A percentile compares a stretch with the other conserved stretches of the same genome.
These are phyloP conservation scores for Isabelozyma heimii DNA, from an alignment of 805 yeast species.

Conservation along the genomic window DNA sequence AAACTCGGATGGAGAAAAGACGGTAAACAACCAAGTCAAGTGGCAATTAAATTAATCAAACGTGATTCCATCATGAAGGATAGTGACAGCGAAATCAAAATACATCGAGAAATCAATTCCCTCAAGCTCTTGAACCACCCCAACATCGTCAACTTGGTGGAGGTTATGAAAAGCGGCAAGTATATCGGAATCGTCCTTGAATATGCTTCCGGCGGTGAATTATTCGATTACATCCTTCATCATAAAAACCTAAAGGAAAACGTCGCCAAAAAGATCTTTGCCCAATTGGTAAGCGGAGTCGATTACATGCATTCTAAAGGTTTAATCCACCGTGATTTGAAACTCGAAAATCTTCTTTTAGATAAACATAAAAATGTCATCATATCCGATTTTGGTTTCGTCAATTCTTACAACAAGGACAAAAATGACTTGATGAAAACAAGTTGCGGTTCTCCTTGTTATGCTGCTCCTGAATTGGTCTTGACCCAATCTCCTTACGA, in stretches of 20 bases:
- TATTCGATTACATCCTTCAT: constrained; percentile 86
- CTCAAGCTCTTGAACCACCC: constrained; percentile 86
- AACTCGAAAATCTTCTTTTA: constrained; percentile 68
- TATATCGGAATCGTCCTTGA: constrained; percentile 96
- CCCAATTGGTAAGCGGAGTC: constrained; percentile 92
- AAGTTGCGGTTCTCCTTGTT: constrained; percentile 96
- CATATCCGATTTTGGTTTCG: constrained; percentile 93
- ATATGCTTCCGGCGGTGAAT: constrained; percentile 96
- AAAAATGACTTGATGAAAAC: constrained; percentile 83
- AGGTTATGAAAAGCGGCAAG: constrained; percentile 89
- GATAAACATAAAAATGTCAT: constrained; percentile 85
- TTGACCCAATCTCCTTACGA: constrained; percentile 83
- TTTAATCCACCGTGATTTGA: constrained; percentile 73
- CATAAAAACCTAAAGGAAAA: constrained; percentile 85
- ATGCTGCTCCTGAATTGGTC: constrained; percentile 97
- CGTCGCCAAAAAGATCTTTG: constrained; percentile 81
- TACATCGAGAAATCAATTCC: constrained; percentile 91
- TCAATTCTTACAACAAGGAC: constrained; percentile 68
- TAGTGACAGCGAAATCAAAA: constrained; percentile 81
- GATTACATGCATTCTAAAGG: constrained; percentile 84
- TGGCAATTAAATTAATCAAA: constrained; percentile 89
- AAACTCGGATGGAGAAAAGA: constrained; percentile 94
- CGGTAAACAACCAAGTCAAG: constrained; percentile 75
- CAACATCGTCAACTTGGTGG: constrained; percentile 86
- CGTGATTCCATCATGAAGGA: constrained; percentile 86